Evolutionary conservation across 148 eudicot genomes (phyloP), one percentile per base, ranked within the genome.

Genomic region (Nyssa sinensis): DNA sequence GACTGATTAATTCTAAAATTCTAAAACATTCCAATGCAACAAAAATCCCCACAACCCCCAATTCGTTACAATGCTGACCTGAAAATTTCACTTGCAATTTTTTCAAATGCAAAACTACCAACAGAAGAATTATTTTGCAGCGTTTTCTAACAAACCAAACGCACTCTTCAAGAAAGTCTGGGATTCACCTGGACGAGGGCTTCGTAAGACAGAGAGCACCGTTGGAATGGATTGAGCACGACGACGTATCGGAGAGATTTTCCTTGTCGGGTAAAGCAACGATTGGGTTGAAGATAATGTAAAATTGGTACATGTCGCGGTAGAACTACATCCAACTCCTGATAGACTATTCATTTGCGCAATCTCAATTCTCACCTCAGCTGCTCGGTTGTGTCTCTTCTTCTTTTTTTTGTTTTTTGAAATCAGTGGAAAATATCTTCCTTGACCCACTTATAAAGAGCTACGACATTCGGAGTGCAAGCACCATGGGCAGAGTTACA

Each of bases 131-230:
- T 39, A 3, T 27, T 27, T 8, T 21, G 3, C 41, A 4, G 6
- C 23, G 5, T 31, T 34, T 34, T 60, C 4, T 25, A 3, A n/a
- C n/a, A 25, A 61, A 72, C 39, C 28, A 21, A 73, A 73, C 61
- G 19, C 30, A 47, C 59, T 19, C 24, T 55, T 19, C 5, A 19
- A 55, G 3, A 55, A n/a, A 17, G 59, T 44, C 17, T 12, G 35
- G 31, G 47, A 49, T 67, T 68, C 17, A 76, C 79, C 60, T 41
- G 73, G 73, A 76, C 67, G 68, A 69, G 72, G 66, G 39, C 61
- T 69, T 59, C 68, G 47, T n/a, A 76, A 49, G 32, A 69, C 73
- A 31, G 73, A 59, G 61, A 62, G 62, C 9, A 76, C 49, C 55
- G 72, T 13, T 29, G 60, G 41, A 21, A 47, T 23, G 31, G 31